Evolutionary conservation across 179 eudicot species (phyloP).

Genomic region (Drosera spatulata): DNA sequence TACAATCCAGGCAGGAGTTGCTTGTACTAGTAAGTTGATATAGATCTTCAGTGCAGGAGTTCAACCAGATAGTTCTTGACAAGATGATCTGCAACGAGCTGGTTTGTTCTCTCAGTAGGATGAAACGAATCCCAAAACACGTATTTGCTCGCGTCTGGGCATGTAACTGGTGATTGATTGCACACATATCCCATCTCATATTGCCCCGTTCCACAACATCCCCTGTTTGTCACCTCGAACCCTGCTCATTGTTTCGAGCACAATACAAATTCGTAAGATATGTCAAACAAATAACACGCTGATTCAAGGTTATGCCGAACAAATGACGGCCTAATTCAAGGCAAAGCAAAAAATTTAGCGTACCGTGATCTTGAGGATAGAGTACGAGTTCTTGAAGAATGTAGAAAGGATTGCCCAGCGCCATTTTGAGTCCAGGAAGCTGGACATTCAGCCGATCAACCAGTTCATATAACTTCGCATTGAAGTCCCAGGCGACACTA

Average conservation of each 20-base stretch:
- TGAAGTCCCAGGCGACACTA: conserved; percentile 23
- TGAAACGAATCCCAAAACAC: conserved; percentile 33
- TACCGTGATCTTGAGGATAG: conserved; percentile 33
- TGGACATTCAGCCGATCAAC: conserved; percentile 20
- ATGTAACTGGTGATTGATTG: conserved; percentile 13
- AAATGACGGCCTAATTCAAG: background rate
- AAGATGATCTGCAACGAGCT: conserved; percentile 12
- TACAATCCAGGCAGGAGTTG: no score
- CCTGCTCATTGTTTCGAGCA: conserved; percentile 1
- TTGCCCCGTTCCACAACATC: conserved; percentile 10
- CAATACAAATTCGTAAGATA: background rate
- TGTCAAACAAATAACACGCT: background rate
- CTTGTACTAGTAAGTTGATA: no score
- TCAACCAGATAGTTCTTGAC: background rate
- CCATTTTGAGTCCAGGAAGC: conserved; percentile 19
- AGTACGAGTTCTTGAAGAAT: conserved; percentile 16
- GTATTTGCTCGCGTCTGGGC: conserved; percentile 18
- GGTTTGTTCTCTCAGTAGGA: conserved; percentile 20
- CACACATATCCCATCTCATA: conserved; percentile 15
- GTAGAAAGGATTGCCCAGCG: conserved; percentile 24
- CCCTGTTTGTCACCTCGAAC: conserved; percentile 10
- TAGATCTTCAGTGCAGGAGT: no score
- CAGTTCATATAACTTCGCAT: conserved; percentile 24
- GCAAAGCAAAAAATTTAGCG: background rate
- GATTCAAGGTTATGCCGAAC: background rate